Percentiles rank a stretch among this genome's conserved stretches.
Conservation (phyloP, 2,329 filamentous ascomycete genomes). For the Mycogone perniciosa region DNA sequence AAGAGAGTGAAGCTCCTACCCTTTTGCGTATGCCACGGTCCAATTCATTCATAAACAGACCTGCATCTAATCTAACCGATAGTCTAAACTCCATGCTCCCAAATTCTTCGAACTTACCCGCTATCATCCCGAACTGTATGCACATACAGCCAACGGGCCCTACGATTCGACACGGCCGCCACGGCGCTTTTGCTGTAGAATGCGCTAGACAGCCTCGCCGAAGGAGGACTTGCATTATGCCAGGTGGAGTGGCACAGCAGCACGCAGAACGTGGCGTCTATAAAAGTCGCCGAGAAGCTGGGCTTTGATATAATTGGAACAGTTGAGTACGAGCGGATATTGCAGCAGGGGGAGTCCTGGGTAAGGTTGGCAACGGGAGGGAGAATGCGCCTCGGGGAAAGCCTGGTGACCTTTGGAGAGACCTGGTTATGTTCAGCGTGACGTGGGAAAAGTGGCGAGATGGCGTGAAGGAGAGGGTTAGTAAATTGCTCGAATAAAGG, state of each 20-base stretch:
- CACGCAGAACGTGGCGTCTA: background rate
- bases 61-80: background rate
- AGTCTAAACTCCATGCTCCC: background rate
- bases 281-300: background rate
- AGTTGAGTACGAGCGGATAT: background rate
- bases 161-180: background rate
- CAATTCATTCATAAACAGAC: background rate
- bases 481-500: background rate
- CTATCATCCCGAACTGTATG: background rate
- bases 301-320: background rate
- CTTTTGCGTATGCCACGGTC: background rate
- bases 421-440: background rate
- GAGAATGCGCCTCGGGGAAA: background rate
- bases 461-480: background rate
- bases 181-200: background rate
- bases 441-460: background rate
- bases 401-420: background rate
- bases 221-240: background rate
- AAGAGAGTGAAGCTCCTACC: background rate
- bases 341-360: background rate
- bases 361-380: background rate
- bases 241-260: background rate
- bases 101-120: background rate
- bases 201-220: background rate
- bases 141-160: background rate